These are phyloP conservation scores for Cutaneotrichosporon cavernicola DNA, from an alignment of 1,284 basidiomycete genomes.

Conservation along the genomic window DNA sequence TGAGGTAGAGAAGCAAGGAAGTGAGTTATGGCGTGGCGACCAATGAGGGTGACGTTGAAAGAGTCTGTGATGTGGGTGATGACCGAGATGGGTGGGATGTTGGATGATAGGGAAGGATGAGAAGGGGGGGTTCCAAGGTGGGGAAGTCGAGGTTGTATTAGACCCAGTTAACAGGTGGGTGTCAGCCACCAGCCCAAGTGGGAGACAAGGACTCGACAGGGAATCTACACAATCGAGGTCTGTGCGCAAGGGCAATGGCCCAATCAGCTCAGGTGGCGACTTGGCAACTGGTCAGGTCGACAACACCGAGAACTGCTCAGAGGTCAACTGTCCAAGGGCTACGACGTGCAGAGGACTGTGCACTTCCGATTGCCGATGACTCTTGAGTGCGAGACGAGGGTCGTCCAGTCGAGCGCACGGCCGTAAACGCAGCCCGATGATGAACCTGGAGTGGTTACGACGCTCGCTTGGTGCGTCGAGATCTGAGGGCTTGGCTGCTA, in stretches of 20 bases:
- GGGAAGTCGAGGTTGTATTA: background rate
- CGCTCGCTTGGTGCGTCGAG: background rate
- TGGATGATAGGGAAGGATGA: background rate
- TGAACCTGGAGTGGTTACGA: background rate
- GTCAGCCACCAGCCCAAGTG: background rate
- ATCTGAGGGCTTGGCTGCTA: background rate
- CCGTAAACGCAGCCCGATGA: background rate
- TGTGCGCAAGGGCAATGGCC: slow-evolving; percentile 1
- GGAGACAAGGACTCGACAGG: background rate
- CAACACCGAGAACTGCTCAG: background rate
- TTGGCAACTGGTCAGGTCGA: background rate
- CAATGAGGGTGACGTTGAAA: background rate
- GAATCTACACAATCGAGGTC: background rate
- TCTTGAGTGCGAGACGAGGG: background rate
- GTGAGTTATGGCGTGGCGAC: background rate
- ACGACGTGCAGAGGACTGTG: background rate
- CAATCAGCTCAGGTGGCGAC: slow-evolving; percentile 6
- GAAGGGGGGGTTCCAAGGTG: background rate
- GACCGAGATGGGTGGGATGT: background rate
- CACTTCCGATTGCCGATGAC: background rate
- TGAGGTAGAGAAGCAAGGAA: background rate
- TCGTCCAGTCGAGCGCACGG: background rate
- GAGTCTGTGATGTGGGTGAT: background rate
- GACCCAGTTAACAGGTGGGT: background rate
- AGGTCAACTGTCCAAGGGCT: background rate